A percentile compares a stretch with the other conserved stretches of the same genome.
phyloP scores from a whole-genome alignment of 768 basidiomycete species.

The Tylopilus cervinicoccineus region DNA sequence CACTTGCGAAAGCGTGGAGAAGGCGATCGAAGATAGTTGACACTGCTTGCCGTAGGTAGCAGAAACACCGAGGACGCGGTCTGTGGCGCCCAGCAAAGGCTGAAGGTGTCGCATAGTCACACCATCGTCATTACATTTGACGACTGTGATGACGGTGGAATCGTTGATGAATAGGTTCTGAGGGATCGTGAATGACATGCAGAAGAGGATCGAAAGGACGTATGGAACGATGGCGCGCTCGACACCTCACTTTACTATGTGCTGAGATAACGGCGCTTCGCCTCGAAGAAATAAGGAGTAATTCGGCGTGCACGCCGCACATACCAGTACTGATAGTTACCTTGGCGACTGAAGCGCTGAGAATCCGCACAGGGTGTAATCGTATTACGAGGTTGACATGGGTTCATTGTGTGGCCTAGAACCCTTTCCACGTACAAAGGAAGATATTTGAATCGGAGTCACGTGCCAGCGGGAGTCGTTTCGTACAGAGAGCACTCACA shows the following conservation, averaged over 20 bases:
- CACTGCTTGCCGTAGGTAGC: slow-evolving; percentile 37
- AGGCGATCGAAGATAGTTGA: slow-evolving; percentile 35
- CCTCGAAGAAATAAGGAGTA: background rate
- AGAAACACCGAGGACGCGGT: slow-evolving; percentile 37
- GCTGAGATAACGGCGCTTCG: background rate
- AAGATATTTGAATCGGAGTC: no score
- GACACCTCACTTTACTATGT: background rate
- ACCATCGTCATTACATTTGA: slow-evolving; percentile 22
- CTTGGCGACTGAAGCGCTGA: no score
- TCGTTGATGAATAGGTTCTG: slow-evolving; percentile 34
- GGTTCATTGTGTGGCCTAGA: no score
- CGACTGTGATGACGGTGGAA: slow-evolving; percentile 27
- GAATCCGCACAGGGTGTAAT: no score
- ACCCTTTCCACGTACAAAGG: background rate
- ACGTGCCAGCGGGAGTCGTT: slow-evolving; percentile 6
- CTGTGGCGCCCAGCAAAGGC: slow-evolving; percentile 27
- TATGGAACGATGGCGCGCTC: background rate
- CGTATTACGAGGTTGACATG: slow-evolving; percentile 10
- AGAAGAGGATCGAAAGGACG: background rate
- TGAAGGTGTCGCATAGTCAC: slow-evolving; percentile 24
- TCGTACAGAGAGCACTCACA: background rate
- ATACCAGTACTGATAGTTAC: background rate
- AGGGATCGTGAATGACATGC: slow-evolving; percentile 21
- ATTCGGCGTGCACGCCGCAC: no score
- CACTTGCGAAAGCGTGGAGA: slow-evolving; percentile 34